Base-by-base conservation (phyloP, 228 moss, liverwort and hornwort species). In the Sphagnum fallax region DNA sequence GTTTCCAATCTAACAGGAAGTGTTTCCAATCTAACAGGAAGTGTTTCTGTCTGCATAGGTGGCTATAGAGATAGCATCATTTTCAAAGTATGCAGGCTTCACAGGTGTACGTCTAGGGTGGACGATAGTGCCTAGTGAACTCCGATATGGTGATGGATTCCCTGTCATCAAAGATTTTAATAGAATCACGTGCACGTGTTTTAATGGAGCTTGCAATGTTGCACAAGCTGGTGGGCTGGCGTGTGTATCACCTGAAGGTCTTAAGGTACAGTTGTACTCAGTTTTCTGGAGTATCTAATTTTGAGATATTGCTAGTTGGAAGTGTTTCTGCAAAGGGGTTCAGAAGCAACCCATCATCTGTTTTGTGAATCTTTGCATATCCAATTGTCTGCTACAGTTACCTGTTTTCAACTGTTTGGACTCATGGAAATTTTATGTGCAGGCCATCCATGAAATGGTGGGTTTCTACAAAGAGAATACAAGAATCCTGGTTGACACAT, bases 51-150 rank as follows among this genome's bases (percentile, higher is more conserved):
- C 6, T 73, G 67, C 14, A 69, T 79, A 97, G 96, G 93, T 93
- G 72, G 93, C 97, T 49, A 91, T 97, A 51, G 97, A 97, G 72
- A 90, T 91, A 8, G 91, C 87, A 8, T 97, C 97, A 12, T 97
- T 93, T 77, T 97, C 97, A 64, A 97, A 97, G 70, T 88, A 93
- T 73, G 93, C 89, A 18, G 97, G 93, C 49, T 97, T 97, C 75
- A 93, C 93, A 13, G 93, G 97, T 15, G 97, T 97, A 53, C 89
- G 97, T 51, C 76, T 97, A 71, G 97, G 97, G 72, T 97, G 97
- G 97, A 93, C 93, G 52, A 90, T 97, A 8, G 91, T 97, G 50
- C 97, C 93, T 50, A 90, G 93, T 67, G 82, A 87, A 68, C 65
- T 97, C 0, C 83, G 86, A 63, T 97, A 83, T 75, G 78, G 89